Base-by-base conservation (phyloP, 768 basidiomycete genomes). In the Astraeus odoratus region DNA sequence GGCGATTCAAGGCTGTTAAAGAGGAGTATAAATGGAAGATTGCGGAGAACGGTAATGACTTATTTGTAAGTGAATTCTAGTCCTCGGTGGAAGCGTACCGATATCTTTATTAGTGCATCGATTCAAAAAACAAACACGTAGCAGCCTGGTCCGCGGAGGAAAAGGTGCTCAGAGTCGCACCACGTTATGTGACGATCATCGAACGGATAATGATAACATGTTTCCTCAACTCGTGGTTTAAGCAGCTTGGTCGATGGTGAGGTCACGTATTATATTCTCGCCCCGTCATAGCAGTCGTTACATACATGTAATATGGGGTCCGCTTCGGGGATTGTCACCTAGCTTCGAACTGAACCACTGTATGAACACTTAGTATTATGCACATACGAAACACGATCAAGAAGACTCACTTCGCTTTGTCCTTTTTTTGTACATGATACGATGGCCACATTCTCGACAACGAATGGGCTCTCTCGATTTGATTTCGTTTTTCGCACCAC, bases 371-470 rank as follows among this genome's bases (percentile, higher is more conserved):
- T 44, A 51, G 39, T 31, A 4, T 34, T 22, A 19, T 26, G 42
- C 9, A 18, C 12, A 26, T 5, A 23, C 2, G 33, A 13, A 18
- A n/a, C 16, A 15, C 13, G 20, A 16, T 7, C 9, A 15, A 10
- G 13, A 5, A 42, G 16, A 71, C 92, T 61, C 56, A 97, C 95
- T 94, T 74, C 91, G 74, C 59, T 78, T 88, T 19, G 93, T 95
- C 57, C 95, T 73, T 66, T 94, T 96, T 70, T 98, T 98, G 69
- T 96, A 97, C 90, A 98, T 93, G 63, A 98, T 95, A 42, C 95
- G 81, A 66, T 97, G 95, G 3, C 95, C 95, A 58, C 95, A 98
- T 60, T 97, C 92, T 54, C 87, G 77, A 68, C 95, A 98, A 46
- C 95, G 84, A 52, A 97, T 94, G 34, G 91, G 90, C 63, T 98